Base-by-base conservation (phyloP, 2,329 filamentous ascomycete genomes). In the Alternaria gaisen region DNA sequence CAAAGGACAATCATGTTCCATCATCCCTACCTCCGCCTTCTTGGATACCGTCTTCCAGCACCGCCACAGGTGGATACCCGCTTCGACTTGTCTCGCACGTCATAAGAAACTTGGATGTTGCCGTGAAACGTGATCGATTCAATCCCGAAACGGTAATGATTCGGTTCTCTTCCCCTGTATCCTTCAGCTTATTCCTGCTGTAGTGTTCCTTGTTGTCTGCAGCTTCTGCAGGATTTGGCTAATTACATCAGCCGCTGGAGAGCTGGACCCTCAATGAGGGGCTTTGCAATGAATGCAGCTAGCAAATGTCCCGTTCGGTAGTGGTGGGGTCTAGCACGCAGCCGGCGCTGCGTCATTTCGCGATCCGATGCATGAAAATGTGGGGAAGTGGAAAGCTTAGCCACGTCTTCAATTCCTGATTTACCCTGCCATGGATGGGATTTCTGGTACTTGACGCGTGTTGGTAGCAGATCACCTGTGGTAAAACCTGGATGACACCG, bases 351-450 rank as follows among this genome's bases (percentile, higher is more conserved):
- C 73, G 72, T 76, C 73, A 76, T 73, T 66, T 30, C 52, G 11
- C 55, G 38, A 53, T 60, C 54, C 50, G 34, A 38, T 60, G 63
- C 64, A 63, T 56, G 61, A 30, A 60, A 67, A 61, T 56, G 60
- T 65, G 69, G 68, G 68, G 70, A 61, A 64, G 62, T 20, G 11
- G 44, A 63, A 72, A 71, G 69, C 70, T 73, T 72, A 69, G 61
- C 61, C 60, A 60, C 57, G 42, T 58, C 61, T 60, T 58, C 61
- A 66, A 57, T 65, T 67, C 70, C 67, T 70, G 67, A 60, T 72
- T 71, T 62, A 56, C 44, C 26, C 32, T 46, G 51, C 22, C 50
- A 56, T 60, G 41, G 38, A 53, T 55, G 36, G 18, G 47, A 63
- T 59, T 56, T 40, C 50, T 40, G 58, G 28, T 32, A 48, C 64